phyloP scores from a whole-genome alignment of 1,284 basidiomycete genomes.

The Fomes fomentarius region DNA sequence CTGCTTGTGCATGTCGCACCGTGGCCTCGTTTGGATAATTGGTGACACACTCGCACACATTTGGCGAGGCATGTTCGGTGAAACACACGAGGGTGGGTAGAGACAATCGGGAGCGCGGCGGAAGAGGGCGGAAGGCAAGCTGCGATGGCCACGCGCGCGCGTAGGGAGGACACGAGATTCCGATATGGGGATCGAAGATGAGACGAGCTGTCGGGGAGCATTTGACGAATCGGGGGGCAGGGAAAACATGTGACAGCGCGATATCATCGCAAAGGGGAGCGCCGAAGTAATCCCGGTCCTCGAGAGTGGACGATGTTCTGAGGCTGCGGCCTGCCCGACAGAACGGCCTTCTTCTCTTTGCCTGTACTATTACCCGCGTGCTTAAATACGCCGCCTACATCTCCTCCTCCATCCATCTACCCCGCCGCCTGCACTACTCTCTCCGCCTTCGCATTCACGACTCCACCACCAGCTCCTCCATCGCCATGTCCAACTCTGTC shows the following conservation, averaged over 20 bases:
- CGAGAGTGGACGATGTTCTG: too few relatives aligned
- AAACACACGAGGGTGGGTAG: neutral
- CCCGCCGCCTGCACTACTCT: neutral
- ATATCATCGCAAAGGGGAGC: conserved; percentile 2
- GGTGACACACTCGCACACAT: neutral
- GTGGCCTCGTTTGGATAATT: neutral
- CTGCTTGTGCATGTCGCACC: neutral
- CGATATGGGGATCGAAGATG: conserved; percentile 17
- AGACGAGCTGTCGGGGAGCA: neutral
- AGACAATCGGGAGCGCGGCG: neutral
- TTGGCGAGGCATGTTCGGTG: neutral
- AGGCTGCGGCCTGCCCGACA: too few relatives aligned
- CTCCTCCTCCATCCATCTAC: neutral
- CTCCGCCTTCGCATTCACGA: neutral
- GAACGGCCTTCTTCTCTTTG: conserved; percentile 8
- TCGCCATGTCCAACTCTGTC: conserved; percentile 38
- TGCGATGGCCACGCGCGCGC: too few relatives aligned
- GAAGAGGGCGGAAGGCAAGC: neutral
- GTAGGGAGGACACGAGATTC: conserved; percentile 16
- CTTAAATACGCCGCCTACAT: conserved; percentile 18
- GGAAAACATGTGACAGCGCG: conserved; percentile 14
- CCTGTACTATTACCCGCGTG: neutral
- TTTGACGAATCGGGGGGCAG: neutral
- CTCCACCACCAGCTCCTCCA: neutral
- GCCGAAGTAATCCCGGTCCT: conserved; percentile 19